phyloP scores from a whole-genome alignment of 2,329 filamentous ascomycete genomes.

The Xylariales sp. region DNA sequence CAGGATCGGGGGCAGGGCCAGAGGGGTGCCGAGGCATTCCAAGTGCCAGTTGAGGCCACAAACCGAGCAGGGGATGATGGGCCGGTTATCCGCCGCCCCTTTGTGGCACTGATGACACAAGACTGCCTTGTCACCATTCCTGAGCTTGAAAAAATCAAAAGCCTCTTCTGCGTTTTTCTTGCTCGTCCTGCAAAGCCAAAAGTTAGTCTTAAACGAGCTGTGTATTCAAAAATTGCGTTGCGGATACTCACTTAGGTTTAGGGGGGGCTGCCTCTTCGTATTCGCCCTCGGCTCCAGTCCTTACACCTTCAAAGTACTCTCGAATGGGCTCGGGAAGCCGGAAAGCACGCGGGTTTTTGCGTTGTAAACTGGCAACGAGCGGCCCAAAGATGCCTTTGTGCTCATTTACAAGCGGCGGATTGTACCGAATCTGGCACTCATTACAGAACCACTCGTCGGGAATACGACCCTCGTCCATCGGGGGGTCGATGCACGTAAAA shows the following conservation, averaged over 20 bases:
- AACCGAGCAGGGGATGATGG: constrained; percentile 84
- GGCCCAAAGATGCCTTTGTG: constrained; percentile 69
- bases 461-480: constrained; percentile 70
- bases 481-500: constrained; percentile 87
- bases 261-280: constrained; percentile 75
- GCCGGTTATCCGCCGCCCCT: constrained; percentile 70
- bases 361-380: constrained; percentile 73
- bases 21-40: constrained; percentile 88
- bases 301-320: constrained; percentile 82
- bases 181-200: constrained; percentile 54
- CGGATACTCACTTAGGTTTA: constrained; percentile 67
- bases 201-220: constrained; percentile 47
- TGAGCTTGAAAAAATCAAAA: constrained; percentile 74
- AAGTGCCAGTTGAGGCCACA: constrained; percentile 90
- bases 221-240: neutral
- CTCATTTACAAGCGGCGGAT: constrained; percentile 55
- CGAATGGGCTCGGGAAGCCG: constrained; percentile 77
- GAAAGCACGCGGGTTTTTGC: constrained; percentile 78
- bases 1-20: constrained; percentile 80
- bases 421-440: constrained; percentile 68
- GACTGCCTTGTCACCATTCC: constrained; percentile 78
- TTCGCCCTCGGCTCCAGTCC: constrained; percentile 79
- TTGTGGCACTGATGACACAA: constrained; percentile 82
- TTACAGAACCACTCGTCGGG: constrained; percentile 90
- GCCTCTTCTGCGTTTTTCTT: constrained; percentile 69